Percentiles rank a stretch among this genome's conserved stretches.
phyloP scores from a whole-genome alignment of 208 protist species.

The Angomonas desouzai region DNA sequence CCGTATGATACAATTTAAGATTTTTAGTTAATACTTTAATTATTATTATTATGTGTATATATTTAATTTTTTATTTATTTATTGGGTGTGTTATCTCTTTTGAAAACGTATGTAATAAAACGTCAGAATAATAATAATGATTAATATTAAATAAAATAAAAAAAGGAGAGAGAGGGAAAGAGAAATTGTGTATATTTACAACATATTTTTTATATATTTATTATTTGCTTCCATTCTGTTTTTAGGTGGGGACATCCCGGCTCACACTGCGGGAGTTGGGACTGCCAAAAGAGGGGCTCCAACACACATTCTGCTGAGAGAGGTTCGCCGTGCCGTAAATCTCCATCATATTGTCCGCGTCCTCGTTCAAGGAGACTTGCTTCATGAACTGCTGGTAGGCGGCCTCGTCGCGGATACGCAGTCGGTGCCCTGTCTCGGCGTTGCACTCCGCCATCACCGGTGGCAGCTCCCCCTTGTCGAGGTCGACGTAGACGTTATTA shows the following conservation, averaged over 20 bases:
- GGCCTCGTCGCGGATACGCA: slow-evolving; percentile 53
- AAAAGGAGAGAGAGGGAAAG: slow-evolving; percentile 13
- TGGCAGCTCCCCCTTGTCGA: slow-evolving; percentile 77
- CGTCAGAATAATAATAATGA: slow-evolving; percentile 10
- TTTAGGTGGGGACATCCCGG: neutral
- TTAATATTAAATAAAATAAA: slow-evolving; percentile 14
- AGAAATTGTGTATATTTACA: neutral
- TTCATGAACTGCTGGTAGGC: slow-evolving; percentile 69
- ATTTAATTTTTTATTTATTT: neutral
- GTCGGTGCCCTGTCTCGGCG: slow-evolving; percentile 16
- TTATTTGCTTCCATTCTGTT: too few relatives aligned
- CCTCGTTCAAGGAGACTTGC: slow-evolving; percentile 57
- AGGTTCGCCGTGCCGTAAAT: slow-evolving; percentile 27
- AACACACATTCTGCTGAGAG: neutral
- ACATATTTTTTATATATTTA: too few relatives aligned
- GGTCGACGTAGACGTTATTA: slow-evolving; percentile 84
- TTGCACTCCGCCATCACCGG: slow-evolving; percentile 61
- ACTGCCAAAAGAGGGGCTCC: slow-evolving; percentile 4
- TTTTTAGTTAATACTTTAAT: too few relatives aligned
- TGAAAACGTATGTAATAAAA: slow-evolving; percentile 8
- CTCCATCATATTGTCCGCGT: slow-evolving; percentile 60
- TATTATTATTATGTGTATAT: neutral
- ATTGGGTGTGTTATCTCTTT: slow-evolving; percentile 1
- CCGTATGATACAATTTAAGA: neutral
- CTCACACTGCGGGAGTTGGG: neutral